Evolutionary conservation across 2,329 filamentous ascomycete genomes (phyloP), one percentile per base, ranked within the genome.

Genomic region (Phoma sp.): DNA sequence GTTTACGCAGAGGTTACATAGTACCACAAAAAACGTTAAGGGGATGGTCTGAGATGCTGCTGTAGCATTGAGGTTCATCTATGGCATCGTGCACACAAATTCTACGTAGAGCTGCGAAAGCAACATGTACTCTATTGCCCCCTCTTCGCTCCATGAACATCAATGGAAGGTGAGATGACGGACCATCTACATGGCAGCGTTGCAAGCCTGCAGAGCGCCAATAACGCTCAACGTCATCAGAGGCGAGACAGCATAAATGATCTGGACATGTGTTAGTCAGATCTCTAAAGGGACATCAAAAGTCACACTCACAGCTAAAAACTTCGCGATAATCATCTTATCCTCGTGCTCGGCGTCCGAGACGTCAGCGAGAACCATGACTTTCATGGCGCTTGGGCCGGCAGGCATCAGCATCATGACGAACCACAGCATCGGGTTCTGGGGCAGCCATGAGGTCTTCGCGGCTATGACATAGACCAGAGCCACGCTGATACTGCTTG

Each of bases 381-480:
- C 73, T 27, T 82, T 81, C 78, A 85, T 77, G 0, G 83, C 82
- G 1, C 82, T 81, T 19, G 82, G 83, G 0, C 84, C 83, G 0
- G 79, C 77, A 0, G 84, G 82, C 80, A 85, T 85, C 25, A 85
- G 64, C 83, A 86, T 86, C 80, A 86, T 80, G 3, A 75, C 78
- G 64, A 89, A 89, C 85, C 85, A 89, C 29, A 90, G 72, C 60
- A 89, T 83, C 0, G 86, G 86, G 65, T 90, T 87, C 3, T 76
- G 63, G 3, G 78, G 77, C 2, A 90, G 65, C 2, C 84, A 35
- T 0, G 63, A 60, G 0, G 85, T 88, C 49, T 77, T 79, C 2
- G 77, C 80, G 0, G 84, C 85, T 6, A 89, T 65, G 0, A 71
- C 62, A 61, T 83, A 88, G 7, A 89, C 79, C 2, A 83, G 31